Evolutionary conservation across 2,329 filamentous ascomycete species (phyloP), one percentile per base, ranked within the genome.

Genomic region (Emydomyces testavorans): DNA sequence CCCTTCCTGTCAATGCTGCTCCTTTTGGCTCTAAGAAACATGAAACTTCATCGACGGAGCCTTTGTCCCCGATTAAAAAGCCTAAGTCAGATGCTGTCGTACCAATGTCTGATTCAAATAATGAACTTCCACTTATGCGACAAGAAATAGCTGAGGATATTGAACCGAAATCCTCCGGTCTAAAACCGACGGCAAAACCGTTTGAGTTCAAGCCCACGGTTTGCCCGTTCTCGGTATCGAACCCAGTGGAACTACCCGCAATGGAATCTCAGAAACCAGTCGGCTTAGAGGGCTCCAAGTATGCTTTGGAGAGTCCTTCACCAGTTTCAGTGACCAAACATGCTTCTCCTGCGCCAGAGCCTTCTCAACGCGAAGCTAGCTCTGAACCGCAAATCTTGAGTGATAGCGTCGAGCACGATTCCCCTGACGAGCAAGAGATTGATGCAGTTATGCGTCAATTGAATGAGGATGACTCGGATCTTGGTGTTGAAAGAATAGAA

Each of bases 391-490:
- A 58, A 11, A 39, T 32, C n/a, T 44, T 48, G 10, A 48, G 53
- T 26, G 45, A 56, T 11, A 56, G 56, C 40, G 58, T 58, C 4
- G 59, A 53, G 2, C 51, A 58, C 4, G 64, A 66, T 18, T 66
- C 65, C 0, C 58, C 57, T n/a, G 57, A 68, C 48, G 63, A 65
- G 29, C 60, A 90, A 56, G 88, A 95, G 60, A 89, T 95, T 58
- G 89, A 95, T 68, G 86, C 83, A 37, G 80, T 95, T 45, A 94
- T 96, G 87, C 79, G 82, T 54, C 83, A 92, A 51, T 76, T 95
- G 57, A 82, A 87, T 57, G 76, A 81, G 50, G 78, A 74, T 40
- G 79, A 87, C 54, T 83, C 83, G 1, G 80, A 82, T 44, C 78
- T 83, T 62, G 85, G 85, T 10, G 77, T 87, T 50, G 85, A 87